Percentiles rank a stretch among this genome's conserved stretches.
Evolutionary conservation across 108 stramenopile species (phyloP).

Genomic region (Craspedostauros australis): DNA sequence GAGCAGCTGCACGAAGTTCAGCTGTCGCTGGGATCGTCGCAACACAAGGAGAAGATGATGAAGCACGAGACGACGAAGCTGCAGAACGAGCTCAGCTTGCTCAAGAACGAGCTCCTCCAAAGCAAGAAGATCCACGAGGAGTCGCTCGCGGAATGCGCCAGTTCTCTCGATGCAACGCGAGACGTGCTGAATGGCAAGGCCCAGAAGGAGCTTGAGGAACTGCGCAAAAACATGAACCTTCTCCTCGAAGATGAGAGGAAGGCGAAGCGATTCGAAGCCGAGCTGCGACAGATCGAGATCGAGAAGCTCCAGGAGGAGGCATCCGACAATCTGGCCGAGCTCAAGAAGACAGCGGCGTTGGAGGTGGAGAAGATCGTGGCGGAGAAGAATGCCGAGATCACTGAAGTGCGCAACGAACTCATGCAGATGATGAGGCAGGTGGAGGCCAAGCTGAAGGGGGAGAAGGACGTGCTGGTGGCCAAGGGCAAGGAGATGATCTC

Average conservation of each 20-base stretch:
- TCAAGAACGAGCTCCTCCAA: slow-evolving; percentile 3
- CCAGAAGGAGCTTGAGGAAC: slow-evolving; percentile 29
- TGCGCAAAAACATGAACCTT: slow-evolving; percentile 37
- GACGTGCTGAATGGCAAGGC: slow-evolving; percentile 27
- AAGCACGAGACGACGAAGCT: slow-evolving; percentile 21
- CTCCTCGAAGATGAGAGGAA: slow-evolving; percentile 49
- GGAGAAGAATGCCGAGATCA: slow-evolving; percentile 28
- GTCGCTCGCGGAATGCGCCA: slow-evolving; percentile 9
- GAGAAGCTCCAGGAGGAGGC: slow-evolving; percentile 5
- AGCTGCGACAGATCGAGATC: slow-evolving; percentile 17
- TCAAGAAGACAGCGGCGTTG: slow-evolving; percentile 25
- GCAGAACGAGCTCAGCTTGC: slow-evolving; percentile 7
- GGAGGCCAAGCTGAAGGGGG: not conserved
- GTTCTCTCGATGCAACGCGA: slow-evolving; percentile 24
- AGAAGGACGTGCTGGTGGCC: slow-evolving; percentile 3
- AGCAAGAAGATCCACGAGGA: slow-evolving; percentile 12
- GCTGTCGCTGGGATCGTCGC: slow-evolving; percentile 18
- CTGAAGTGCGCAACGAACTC: slow-evolving; percentile 12
- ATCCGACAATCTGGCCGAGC: slow-evolving; percentile 18
- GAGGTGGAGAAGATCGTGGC: slow-evolving; percentile 34
- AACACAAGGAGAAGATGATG: slow-evolving; percentile 32
- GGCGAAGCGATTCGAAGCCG: slow-evolving; percentile 12
- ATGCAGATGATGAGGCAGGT: not conserved
- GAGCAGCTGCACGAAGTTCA: slow-evolving; percentile 10
- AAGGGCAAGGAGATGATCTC: slow-evolving; percentile 61